Conservation (phyloP, 345 rosid genomes). For the Eucalyptus curtisii region DNA sequence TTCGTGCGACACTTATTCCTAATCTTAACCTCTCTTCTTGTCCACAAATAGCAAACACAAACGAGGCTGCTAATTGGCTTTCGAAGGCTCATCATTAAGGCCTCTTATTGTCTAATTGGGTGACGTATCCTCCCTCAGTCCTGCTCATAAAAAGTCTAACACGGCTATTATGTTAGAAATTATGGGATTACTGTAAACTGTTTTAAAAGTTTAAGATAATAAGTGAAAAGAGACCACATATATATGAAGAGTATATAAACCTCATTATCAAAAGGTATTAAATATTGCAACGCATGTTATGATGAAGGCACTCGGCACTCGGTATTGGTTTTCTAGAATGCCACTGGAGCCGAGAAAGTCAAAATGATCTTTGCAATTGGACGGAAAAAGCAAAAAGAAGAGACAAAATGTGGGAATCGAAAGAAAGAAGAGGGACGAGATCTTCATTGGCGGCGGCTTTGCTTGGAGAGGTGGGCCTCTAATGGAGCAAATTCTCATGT, state of each 20-base stretch:
- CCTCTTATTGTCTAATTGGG: background rate
- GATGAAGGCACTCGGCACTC: background rate
- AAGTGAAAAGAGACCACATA: rapidly evolving
- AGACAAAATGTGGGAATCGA: background rate
- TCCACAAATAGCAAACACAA: background rate
- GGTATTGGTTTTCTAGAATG: background rate
- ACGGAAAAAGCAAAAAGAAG: background rate
- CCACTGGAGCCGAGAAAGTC: background rate
- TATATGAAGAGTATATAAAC: background rate
- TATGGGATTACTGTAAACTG: rapidly evolving
- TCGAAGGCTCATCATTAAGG: background rate
- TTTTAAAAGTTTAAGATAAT: background rate
- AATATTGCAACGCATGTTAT: background rate
- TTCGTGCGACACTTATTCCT: background rate
- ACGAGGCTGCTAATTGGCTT: background rate
- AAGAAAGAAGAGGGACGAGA: background rate
- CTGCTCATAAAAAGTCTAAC: background rate
- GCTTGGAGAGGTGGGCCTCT: background rate
- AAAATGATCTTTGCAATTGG: background rate
- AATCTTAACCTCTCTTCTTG: background rate
- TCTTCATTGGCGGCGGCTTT: background rate
- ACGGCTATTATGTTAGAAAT: background rate
- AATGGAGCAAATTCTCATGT: background rate
- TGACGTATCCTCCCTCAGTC: background rate
- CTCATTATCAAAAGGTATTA: rapidly evolving